These are phyloP conservation scores for Lepidium campestre DNA, from an alignment of 441 rosid genomes.

Conservation along the genomic window DNA sequence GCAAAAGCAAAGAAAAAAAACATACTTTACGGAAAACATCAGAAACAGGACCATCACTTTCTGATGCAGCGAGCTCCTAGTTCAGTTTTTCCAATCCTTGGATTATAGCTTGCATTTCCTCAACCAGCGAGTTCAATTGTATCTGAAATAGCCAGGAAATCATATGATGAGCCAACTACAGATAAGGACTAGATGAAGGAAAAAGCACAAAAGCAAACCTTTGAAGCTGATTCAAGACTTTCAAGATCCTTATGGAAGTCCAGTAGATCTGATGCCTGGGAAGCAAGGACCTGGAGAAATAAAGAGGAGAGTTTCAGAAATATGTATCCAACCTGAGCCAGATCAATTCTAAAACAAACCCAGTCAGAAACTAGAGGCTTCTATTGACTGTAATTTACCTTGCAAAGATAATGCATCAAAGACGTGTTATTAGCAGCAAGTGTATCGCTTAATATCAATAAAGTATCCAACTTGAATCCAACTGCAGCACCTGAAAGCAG, in stretches of 20 bases:
- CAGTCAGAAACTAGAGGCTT: neutral
- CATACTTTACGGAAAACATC: conserved; percentile 79
- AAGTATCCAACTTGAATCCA: conserved; percentile 98
- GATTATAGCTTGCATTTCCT: conserved; percentile 98
- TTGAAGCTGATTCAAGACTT: conserved; percentile 79
- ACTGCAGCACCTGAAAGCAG: conserved; percentile 81
- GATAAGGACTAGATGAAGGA: neutral
- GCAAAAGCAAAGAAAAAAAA: neutral
- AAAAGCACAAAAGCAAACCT: conserved; percentile 44
- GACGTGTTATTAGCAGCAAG: conserved; percentile 92
- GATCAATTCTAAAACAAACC: neutral
- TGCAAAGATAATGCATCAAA: conserved; percentile 97
- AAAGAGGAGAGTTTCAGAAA: conserved; percentile 19
- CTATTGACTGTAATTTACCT: conserved; percentile 37
- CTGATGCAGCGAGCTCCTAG: conserved; percentile 81
- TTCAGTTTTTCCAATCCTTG: conserved; percentile 90
- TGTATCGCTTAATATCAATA: conserved; percentile 82
- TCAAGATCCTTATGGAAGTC: conserved; percentile 78
- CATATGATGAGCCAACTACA: conserved; percentile 1
- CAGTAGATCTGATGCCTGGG: conserved; percentile 61
- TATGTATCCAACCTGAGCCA: neutral
- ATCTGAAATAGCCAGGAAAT: conserved; percentile 45
- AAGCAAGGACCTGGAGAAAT: conserved; percentile 63
- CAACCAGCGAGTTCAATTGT: conserved; percentile 92
- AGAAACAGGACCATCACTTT: conserved; percentile 94